These are phyloP conservation scores for Cystobasidium slooffiae DNA, from an alignment of 1,284 basidiomycete genomes.

Conservation along the genomic window DNA sequence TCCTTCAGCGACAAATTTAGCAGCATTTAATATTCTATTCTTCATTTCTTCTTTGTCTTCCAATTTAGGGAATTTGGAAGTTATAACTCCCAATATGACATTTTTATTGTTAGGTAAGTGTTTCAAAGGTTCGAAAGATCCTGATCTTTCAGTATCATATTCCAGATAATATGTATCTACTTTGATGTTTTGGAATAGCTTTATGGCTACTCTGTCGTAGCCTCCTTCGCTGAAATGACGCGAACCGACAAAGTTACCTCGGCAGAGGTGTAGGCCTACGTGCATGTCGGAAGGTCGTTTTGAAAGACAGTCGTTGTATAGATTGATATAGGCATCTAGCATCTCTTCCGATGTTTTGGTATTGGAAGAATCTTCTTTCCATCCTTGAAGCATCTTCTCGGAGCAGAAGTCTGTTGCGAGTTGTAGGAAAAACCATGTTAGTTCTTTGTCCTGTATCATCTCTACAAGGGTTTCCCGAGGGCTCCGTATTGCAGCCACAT, in stretches of 20 bases:
- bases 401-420: conserved; percentile 63
- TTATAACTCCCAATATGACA: conserved; percentile 75
- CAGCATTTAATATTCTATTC: conserved; percentile 68
- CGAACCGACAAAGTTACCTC: conserved; percentile 62
- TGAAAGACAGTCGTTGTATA: conserved; percentile 65
- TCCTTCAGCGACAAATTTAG: conserved; percentile 65
- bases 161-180: conserved; percentile 75
- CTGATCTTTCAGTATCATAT: conserved; percentile 74
- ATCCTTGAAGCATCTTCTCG: conserved; percentile 67
- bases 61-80: conserved; percentile 70
- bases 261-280: conserved; percentile 73
- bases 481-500: no score
- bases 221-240: conserved; percentile 73
- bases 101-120: conserved; percentile 70
- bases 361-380: conserved; percentile 65
- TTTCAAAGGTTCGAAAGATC: conserved; percentile 62
- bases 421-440: no score
- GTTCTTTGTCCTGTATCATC: no score
- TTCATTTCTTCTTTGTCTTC: conserved; percentile 67
- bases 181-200: conserved; percentile 64
- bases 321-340: conserved; percentile 65
- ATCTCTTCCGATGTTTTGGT: conserved; percentile 64
- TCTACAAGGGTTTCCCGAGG: no score
- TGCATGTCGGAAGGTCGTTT: conserved; percentile 68
- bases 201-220: conserved; percentile 73